Percentiles rank a stretch among this genome's conserved stretches.
Conservation (phyloP, 768 basidiomycete genomes). For the Symmetrospora coprosmae region DNA sequence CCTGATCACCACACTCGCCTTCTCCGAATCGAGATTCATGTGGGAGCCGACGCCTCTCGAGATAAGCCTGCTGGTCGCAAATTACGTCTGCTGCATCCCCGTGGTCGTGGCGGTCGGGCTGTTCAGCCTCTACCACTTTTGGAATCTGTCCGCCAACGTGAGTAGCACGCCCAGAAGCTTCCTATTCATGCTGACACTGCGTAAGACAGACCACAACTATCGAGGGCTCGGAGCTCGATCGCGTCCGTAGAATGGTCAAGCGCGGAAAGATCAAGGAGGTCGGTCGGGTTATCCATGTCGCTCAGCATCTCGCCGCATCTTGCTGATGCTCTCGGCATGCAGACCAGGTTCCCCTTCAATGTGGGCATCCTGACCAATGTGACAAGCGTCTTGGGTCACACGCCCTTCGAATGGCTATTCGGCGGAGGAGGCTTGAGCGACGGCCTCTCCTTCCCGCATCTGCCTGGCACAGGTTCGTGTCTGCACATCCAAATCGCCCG, state of each 20-base stretch:
- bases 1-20: conserved; percentile 51
- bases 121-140: conserved; percentile 85
- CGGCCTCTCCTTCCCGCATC: conserved; percentile 46
- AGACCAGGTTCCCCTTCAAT: conserved; percentile 90
- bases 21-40: conserved; percentile 13
- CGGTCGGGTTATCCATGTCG: neutral
- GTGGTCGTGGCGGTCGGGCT: conserved; percentile 73
- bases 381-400: conserved; percentile 59
- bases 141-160: conserved; percentile 53
- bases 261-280: conserved; percentile 75
- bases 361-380: conserved; percentile 62
- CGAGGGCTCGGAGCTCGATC: conserved; percentile 96
- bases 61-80: conserved; percentile 71
- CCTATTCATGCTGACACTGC: too few species aligned
- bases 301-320: neutral
- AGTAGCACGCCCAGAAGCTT: too few species aligned
- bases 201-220: conserved; percentile 59
- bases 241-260: conserved; percentile 66
- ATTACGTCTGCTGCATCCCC: conserved; percentile 70
- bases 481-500: conserved; percentile 28
- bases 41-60: conserved; percentile 54
- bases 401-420: conserved; percentile 69
- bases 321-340: neutral
- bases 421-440: conserved; percentile 33
- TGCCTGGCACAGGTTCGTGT: conserved; percentile 38